phyloP scores from a whole-genome alignment of 2,329 filamentous ascomycete species.

The Fusarium transvaalense region DNA sequence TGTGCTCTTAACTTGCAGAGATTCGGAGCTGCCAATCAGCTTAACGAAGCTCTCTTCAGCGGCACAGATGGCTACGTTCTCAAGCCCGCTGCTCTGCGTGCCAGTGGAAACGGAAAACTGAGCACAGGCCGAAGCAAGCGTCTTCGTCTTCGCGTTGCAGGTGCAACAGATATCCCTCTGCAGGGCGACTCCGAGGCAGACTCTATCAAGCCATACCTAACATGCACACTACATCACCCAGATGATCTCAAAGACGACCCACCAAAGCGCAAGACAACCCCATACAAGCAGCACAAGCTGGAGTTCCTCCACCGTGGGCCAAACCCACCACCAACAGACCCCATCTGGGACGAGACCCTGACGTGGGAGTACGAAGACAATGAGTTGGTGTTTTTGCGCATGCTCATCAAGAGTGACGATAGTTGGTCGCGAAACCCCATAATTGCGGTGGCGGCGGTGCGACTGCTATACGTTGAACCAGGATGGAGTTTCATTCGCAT shows the following conservation, averaged over 20 bases:
- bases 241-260: constrained; percentile 61
- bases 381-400: constrained; percentile 72
- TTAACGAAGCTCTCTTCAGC: constrained; percentile 76
- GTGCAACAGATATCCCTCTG: constrained; percentile 71
- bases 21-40: constrained; percentile 73
- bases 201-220: constrained; percentile 73
- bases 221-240: constrained; percentile 73
- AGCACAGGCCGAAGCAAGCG: constrained; percentile 61
- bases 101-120: constrained; percentile 65
- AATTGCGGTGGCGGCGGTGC: constrained; percentile 70
- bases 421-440: constrained; percentile 72
- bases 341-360: constrained; percentile 74
- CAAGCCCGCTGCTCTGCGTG: constrained; percentile 71
- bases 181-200: constrained; percentile 63
- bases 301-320: constrained; percentile 69
- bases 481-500: constrained; percentile 75
- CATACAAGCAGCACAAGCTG: constrained; percentile 70
- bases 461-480: constrained; percentile 66
- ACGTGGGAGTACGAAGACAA: constrained; percentile 78
- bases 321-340: constrained; percentile 70
- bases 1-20: constrained; percentile 79
- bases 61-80: constrained; percentile 75
- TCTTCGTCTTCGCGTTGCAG: constrained; percentile 70
- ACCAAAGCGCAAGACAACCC: constrained; percentile 71
- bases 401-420: constrained; percentile 76